Percentiles rank a stretch among this genome's conserved stretches.
Conservation (phyloP, 2,329 filamentous ascomycete genomes). For the Cercospora brassicicola region DNA sequence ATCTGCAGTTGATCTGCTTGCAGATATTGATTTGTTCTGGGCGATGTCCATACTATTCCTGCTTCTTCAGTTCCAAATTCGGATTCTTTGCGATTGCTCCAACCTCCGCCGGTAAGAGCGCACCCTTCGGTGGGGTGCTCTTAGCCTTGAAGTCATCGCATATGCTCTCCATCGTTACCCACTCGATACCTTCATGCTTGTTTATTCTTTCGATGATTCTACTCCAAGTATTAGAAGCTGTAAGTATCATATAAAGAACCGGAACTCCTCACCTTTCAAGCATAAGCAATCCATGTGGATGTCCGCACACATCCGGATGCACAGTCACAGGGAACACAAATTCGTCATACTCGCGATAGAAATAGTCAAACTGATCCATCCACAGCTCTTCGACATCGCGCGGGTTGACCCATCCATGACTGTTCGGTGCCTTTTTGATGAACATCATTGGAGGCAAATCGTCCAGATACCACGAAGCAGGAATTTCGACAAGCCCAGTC, state of each 20-base stretch:
- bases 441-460: slow-evolving; percentile 68
- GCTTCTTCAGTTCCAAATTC: slow-evolving; percentile 35
- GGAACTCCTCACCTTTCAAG: slow-evolving; percentile 59
- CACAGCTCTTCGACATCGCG: slow-evolving; percentile 65
- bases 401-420: slow-evolving; percentile 60
- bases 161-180: slow-evolving; percentile 70
- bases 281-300: slow-evolving; percentile 72
- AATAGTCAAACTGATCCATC: slow-evolving; percentile 70
- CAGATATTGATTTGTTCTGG: background rate
- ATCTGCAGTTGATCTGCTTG: background rate
- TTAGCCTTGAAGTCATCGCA: slow-evolving; percentile 70
- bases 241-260: background rate
- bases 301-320: slow-evolving; percentile 70
- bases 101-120: slow-evolving; percentile 59
- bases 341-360: slow-evolving; percentile 73
- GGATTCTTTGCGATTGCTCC: slow-evolving; percentile 55
- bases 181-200: slow-evolving; percentile 62
- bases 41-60: slow-evolving; percentile 23
- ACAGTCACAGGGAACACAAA: slow-evolving; percentile 78
- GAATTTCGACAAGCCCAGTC: slow-evolving; percentile 67
- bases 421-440: slow-evolving; percentile 65
- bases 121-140: slow-evolving; percentile 58
- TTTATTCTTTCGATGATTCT: slow-evolving; percentile 68
- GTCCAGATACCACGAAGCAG: slow-evolving; percentile 62
- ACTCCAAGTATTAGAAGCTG: too few relatives aligned